A percentile compares a stretch with the other conserved stretches of the same genome.
phyloP scores from a whole-genome alignment of 2,329 filamentous ascomycete genomes.

The Pseudogymnoascus sp. region DNA sequence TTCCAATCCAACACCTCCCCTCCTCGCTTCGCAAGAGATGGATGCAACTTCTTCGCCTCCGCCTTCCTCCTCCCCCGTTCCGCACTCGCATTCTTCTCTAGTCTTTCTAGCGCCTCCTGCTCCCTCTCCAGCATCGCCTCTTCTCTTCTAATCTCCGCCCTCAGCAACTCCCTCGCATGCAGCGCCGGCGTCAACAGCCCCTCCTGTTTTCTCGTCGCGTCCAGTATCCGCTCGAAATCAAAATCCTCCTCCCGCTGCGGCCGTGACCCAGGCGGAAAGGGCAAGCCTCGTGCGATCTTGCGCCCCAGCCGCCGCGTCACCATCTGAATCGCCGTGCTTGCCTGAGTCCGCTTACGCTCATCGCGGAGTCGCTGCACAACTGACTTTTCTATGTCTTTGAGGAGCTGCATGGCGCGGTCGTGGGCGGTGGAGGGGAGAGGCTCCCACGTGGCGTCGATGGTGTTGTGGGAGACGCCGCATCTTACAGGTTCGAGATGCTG shows the following conservation, averaged over 20 bases:
- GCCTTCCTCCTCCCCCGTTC: constrained; percentile 45
- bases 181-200: constrained; percentile 51
- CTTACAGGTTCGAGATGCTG: constrained; percentile 43
- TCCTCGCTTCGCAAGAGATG: constrained; percentile 21
- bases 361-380: constrained; percentile 48
- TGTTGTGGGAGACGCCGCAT: constrained; percentile 49
- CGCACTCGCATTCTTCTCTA: constrained; percentile 49
- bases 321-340: constrained; percentile 42
- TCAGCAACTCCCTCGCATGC: constrained; percentile 54
- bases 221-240: constrained; percentile 55
- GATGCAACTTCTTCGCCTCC: constrained; percentile 26
- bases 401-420: constrained; percentile 44
- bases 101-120: constrained; percentile 39
- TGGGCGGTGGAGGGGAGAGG: constrained; percentile 47
- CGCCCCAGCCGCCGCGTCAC: constrained; percentile 47
- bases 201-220: constrained; percentile 48
- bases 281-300: constrained; percentile 51
- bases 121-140: constrained; percentile 48
- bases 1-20: constrained; percentile 18
- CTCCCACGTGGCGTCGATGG: constrained; percentile 61
- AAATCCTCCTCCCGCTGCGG: constrained; percentile 49
- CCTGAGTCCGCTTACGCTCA: constrained; percentile 37
- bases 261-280: constrained; percentile 51
- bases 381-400: constrained; percentile 51
- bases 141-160: constrained; percentile 47